Evolutionary conservation across 192 early-diverging fungal genomes (phyloP), one percentile per base, ranked within the genome.

Genomic region (Rhizoclosmatium globosum): DNA sequence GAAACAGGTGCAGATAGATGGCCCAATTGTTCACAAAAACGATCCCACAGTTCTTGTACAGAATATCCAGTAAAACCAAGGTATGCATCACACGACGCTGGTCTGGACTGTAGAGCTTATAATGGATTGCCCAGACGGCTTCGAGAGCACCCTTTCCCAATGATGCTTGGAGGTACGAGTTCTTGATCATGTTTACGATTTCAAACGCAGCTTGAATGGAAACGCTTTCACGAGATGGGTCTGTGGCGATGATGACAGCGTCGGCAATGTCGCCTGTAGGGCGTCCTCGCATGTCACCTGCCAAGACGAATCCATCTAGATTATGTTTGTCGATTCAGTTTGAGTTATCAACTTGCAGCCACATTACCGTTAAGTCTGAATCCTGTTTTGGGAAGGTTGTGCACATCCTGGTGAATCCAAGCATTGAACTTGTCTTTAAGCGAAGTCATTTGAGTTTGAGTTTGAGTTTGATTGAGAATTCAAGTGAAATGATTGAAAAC

Each of bases 11-110:
- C 43, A 47, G 4, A 46, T 68, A 68, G 4, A 68, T 39, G 7
- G 67, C 41, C 17, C 38, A 31, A 11, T 7, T 68, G 31, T 68
- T 68, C 7, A 45, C 67, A 68, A 68, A 68, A 0, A 68, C 43
- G 46, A 68, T 68, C 13, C 67, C 67, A 31, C 67, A 68, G 67
- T 68, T 68, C 17, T 47, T 42, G 17, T 45, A 45, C 42, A 68
- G 46, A 31, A 68, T 45, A 45, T 68, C 67, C 9, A 68, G 43
- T 7, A 68, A 11, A 17, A 68, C 67, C 9, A 68, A 31, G 6
- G 42, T 45, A 45, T 68, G 67, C 19, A 4, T 15, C 7, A 68
- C 45, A 46, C 67, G 41, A 6, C 17, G 11, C 38, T 68, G 43
- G 67, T 68, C 31, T n/a, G 7, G 7, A 44, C 41, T 45, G 31